Percentiles rank a stretch among this genome's conserved stretches.
These are phyloP conservation scores for Sorghum bicolor DNA, from an alignment of 176 grass and related monocot species.

Conservation along the genomic window DNA sequence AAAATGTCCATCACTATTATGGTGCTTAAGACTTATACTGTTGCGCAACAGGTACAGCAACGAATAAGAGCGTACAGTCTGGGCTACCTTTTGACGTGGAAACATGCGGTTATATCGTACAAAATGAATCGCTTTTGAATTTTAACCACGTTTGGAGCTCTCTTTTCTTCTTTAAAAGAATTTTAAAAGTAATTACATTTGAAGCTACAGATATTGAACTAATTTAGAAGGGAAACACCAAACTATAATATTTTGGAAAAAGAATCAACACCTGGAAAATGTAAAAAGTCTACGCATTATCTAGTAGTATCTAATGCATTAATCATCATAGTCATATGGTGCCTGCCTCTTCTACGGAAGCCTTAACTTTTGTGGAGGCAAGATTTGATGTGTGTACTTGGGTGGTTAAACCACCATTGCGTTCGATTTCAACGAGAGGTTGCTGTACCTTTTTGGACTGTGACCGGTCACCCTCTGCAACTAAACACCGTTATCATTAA, in stretches of 20 bases:
- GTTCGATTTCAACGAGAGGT: conserved; percentile 45
- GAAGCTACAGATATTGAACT: neutral
- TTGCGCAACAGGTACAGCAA: neutral
- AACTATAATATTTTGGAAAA: neutral
- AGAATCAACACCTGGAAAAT: neutral
- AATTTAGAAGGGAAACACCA: neutral
- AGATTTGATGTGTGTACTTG: conserved; percentile 30
- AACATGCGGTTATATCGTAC: neutral
- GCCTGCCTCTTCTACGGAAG: neutral
- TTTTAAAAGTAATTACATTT: neutral
- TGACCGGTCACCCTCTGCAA: conserved; percentile 45
- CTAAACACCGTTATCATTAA: conserved; percentile 35
- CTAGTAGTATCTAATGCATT: neutral
- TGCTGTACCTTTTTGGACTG: conserved; percentile 30
- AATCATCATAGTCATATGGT: neutral
- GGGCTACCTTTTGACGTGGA: neutral
- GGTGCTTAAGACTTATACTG: neutral
- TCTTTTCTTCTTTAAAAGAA: neutral
- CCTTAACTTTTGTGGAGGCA: conserved; percentile 6
- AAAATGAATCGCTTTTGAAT: neutral
- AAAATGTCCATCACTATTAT: conserved; percentile 8
- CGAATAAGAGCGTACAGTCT: neutral
- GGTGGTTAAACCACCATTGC: conserved; percentile 40
- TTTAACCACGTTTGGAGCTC: neutral
- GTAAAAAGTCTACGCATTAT: neutral